Percentiles rank a stretch among this genome's conserved stretches.
Evolutionary conservation across 2,329 filamentous ascomycete genomes (phyloP).

Genomic region (Aspergillus novofumigatus): DNA sequence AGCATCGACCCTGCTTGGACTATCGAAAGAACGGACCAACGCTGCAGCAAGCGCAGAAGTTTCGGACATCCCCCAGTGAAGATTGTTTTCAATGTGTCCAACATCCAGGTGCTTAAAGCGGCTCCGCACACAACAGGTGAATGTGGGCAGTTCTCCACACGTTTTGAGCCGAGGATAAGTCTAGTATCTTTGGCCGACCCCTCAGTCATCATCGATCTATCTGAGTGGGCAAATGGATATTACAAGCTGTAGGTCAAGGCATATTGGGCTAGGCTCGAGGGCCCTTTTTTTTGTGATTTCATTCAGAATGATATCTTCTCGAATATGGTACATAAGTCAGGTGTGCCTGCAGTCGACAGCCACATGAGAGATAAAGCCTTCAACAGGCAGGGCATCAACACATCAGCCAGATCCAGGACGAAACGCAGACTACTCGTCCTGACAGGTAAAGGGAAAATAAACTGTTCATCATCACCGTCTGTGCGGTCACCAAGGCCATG

Average conservation of each 20-base stretch:
- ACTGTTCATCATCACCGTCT: slow-evolving; percentile 13
- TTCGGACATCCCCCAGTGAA: background rate
- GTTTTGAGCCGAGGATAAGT: background rate
- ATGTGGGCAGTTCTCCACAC: background rate
- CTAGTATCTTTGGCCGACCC: background rate
- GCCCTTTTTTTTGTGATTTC: background rate
- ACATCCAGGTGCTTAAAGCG: background rate
- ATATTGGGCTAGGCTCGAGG: background rate
- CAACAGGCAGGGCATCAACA: background rate
- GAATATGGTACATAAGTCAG: background rate
- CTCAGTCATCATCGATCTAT: background rate
- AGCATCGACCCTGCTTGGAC: background rate
- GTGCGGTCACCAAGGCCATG: slow-evolving; percentile 15
- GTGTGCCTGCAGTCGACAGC: background rate
- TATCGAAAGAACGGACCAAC: background rate
- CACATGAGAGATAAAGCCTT: background rate
- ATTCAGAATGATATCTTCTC: background rate
- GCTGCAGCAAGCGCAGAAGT: background rate
- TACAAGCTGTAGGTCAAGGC: background rate
- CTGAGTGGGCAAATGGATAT: background rate
- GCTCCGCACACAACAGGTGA: background rate
- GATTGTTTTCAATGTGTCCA: background rate
- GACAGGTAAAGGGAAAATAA: slow-evolving; percentile 1
- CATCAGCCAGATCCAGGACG: background rate
- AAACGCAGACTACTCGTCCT: background rate